phyloP scores from a whole-genome alignment of 2,329 filamentous ascomycete species.

The Arthrobotrys conoides region DNA sequence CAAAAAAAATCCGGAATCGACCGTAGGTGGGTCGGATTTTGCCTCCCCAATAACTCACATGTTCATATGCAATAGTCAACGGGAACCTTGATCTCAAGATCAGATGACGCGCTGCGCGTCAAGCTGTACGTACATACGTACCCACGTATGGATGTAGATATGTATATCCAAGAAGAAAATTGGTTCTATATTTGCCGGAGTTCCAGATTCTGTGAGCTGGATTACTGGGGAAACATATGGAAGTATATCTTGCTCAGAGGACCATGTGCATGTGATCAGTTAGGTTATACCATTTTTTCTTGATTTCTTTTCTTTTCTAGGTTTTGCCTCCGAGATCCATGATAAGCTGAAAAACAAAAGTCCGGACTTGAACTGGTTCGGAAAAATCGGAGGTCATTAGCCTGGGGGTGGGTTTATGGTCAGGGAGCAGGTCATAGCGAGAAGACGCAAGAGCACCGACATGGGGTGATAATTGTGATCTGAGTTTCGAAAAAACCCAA shows the following conservation, averaged over 20 bases:
- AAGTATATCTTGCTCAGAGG: slow-evolving; percentile 9
- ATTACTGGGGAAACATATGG: not conserved
- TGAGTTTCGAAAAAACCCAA: slow-evolving; percentile 2
- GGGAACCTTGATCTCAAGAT: slow-evolving; percentile 30
- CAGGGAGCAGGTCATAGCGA: slow-evolving; percentile 13
- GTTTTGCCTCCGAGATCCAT: slow-evolving; percentile 48
- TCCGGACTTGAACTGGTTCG: slow-evolving; percentile 30
- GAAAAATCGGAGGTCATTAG: slow-evolving; percentile 48
- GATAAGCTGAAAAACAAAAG: slow-evolving; percentile 40
- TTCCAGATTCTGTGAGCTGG: slow-evolving; percentile 35
- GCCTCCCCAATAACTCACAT: slow-evolving; percentile 30
- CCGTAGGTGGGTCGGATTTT: not conserved
- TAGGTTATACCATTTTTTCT: slow-evolving; percentile 9
- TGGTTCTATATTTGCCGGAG: slow-evolving; percentile 33
- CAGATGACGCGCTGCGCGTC: slow-evolving; percentile 43
- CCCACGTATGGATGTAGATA: not conserved
- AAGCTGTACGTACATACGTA: not conserved
- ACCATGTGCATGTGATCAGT: slow-evolving; percentile 51
- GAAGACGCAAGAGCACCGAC: slow-evolving; percentile 27
- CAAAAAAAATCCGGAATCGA: slow-evolving; percentile 24
- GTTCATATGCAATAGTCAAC: slow-evolving; percentile 21
- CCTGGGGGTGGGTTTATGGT: slow-evolving; percentile 7
- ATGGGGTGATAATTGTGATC: slow-evolving; percentile 16
- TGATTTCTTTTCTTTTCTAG: not conserved
- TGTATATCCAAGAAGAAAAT: slow-evolving; percentile 4